These are phyloP conservation scores for Gentiana straminea DNA, from an alignment of 257 asterid genomes.

Conservation along the genomic window DNA sequence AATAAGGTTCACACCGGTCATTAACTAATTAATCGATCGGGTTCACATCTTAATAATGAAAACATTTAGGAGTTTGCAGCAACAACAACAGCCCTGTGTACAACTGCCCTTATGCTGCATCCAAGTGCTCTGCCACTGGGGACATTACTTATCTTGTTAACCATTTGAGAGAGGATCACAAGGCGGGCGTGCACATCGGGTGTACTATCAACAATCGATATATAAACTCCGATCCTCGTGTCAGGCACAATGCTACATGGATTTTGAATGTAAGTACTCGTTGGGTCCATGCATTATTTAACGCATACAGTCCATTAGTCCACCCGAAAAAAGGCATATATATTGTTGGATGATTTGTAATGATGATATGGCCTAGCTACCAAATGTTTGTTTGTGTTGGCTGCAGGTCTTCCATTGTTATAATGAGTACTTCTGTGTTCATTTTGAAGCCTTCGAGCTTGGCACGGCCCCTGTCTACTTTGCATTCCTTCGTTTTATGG, in stretches of 20 bases:
- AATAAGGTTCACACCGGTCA: too few species aligned
- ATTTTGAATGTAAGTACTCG: conserved; percentile 27
- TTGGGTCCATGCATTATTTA: neutral
- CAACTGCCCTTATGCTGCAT: conserved; percentile 31
- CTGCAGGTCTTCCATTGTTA: conserved; percentile 31
- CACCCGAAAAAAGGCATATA: too few species aligned
- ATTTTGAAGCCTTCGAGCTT: conserved; percentile 29
- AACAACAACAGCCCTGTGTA: conserved; percentile 6
- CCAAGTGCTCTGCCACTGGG: conserved; percentile 29
- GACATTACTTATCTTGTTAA: conserved; percentile 21
- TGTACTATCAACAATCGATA: conserved; percentile 35
- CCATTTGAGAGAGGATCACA: conserved; percentile 31
- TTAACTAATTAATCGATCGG: too few species aligned
- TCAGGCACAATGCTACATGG: conserved; percentile 36
- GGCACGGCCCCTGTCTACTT: conserved; percentile 31
- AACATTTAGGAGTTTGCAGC: conserved; percentile 16
- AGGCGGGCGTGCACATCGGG: conserved; percentile 34
- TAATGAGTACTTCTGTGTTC: conserved; percentile 26
- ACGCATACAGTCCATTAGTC: too few species aligned
- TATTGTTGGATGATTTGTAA: too few species aligned
- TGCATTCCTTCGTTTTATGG: conserved; percentile 34
- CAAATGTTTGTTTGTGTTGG: too few species aligned
- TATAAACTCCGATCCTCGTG: conserved; percentile 32
- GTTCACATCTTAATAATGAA: neutral
- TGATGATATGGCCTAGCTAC: too few species aligned